Percentiles rank a stretch among this genome's conserved stretches.
These are phyloP conservation scores for Herpetospermum pedunculosum DNA, from an alignment of 306 rosid genomes.

Conservation along the genomic window DNA sequence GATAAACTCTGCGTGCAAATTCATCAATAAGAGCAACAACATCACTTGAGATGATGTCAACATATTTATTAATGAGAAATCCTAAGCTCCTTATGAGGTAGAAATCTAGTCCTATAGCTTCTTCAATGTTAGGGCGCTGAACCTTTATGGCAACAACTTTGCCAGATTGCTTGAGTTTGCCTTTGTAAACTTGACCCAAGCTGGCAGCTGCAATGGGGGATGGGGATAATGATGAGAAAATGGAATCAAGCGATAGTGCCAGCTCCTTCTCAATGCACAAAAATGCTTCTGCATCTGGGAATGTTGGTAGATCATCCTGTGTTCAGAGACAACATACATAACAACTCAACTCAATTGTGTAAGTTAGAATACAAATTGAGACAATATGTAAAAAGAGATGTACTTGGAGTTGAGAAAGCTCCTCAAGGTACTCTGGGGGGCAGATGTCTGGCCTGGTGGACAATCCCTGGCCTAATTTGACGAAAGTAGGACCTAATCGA, in stretches of 20 bases:
- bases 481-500: constrained; percentile 88
- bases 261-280: constrained; percentile 78
- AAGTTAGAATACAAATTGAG: no score
- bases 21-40: constrained; percentile 83
- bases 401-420: constrained; percentile 89
- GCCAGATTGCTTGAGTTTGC: constrained; percentile 48
- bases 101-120: constrained; percentile 86
- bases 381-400: no score
- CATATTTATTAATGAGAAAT: constrained; percentile 65
- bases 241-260: constrained; percentile 53
- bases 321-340: constrained; percentile 30
- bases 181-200: constrained; percentile 96
- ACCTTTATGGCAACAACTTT: constrained; percentile 82
- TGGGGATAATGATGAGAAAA: constrained; percentile 59
- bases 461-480: constrained; percentile 87
- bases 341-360: no score
- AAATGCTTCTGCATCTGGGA: constrained; percentile 78
- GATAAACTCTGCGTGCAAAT: constrained; percentile 85
- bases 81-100: constrained; percentile 72
- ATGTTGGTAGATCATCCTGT: constrained; percentile 87
- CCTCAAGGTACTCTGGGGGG: constrained; percentile 77
- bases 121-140: constrained; percentile 91
- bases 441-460: constrained; percentile 93
- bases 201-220: constrained; percentile 94
- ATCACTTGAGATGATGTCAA: constrained; percentile 64